These are phyloP conservation scores for Ramularia endophylla DNA, from an alignment of 2,329 filamentous ascomycete species.

Conservation along the genomic window DNA sequence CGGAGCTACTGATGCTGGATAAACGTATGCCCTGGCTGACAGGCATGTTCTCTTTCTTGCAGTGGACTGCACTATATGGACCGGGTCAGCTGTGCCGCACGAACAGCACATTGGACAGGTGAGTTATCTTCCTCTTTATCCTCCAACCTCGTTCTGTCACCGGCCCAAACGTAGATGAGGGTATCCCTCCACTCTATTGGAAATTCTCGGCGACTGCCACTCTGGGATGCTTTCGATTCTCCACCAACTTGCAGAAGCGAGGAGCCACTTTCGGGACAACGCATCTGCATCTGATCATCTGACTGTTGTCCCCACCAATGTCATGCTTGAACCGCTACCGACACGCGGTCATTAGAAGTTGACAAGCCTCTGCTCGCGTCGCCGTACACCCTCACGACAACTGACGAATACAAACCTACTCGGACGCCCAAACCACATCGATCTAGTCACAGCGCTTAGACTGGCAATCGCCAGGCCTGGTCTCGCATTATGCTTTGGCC, in stretches of 20 bases:
- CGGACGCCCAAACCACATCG: too few species aligned
- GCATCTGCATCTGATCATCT: slow-evolving; percentile 19
- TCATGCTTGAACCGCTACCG: not conserved
- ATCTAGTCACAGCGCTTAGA: too few species aligned
- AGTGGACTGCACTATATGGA: slow-evolving; percentile 66
- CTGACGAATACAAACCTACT: too few species aligned
- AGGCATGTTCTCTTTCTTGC: slow-evolving; percentile 67
- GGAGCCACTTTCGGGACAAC: slow-evolving; percentile 13
- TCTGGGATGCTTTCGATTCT: not conserved
- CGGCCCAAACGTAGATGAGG: not conserved
- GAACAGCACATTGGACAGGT: slow-evolving; percentile 84
- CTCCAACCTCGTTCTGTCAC: slow-evolving; percentile 9
- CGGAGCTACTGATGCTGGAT: slow-evolving; percentile 66
- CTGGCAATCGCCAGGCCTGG: too few species aligned
- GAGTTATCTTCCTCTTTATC: slow-evolving; percentile 44
- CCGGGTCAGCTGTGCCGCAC: slow-evolving; percentile 69
- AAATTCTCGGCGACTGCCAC: too few species aligned
- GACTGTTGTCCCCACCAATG: slow-evolving; percentile 4
- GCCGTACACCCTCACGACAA: too few species aligned
- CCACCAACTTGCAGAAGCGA: slow-evolving; percentile 12
- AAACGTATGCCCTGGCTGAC: slow-evolving; percentile 86
- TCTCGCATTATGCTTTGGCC: too few species aligned
- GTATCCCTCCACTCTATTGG: too few species aligned
- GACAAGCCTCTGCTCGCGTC: too few species aligned
- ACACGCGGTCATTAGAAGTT: too few species aligned